A percentile compares a stretch with the other conserved stretches of the same genome.
Evolutionary conservation across 2,329 filamentous ascomycete genomes (phyloP).

Genomic region (Pseudogymnoascus sp.): DNA sequence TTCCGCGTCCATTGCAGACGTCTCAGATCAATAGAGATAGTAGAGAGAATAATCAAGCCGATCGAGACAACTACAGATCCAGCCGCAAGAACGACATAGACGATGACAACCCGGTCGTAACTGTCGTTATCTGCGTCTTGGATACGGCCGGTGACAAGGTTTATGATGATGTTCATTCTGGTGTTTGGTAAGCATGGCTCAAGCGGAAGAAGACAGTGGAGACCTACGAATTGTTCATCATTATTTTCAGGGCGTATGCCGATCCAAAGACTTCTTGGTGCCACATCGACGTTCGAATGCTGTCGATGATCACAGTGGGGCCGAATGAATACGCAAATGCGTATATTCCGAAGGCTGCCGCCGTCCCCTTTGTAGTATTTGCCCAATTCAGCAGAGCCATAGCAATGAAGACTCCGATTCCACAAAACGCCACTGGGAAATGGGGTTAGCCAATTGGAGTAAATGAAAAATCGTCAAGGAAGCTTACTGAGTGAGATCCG

Average conservation of each 20-base stretch:
- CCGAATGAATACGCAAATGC: conserved; percentile 48
- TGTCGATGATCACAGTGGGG: conserved; percentile 51
- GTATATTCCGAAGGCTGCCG: conserved; percentile 51
- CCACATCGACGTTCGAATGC: conserved; percentile 52
- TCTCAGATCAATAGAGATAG: conserved; percentile 35
- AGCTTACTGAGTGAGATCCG: conserved; percentile 37
- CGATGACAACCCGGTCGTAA: conserved; percentile 46
- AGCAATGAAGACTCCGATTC: conserved; percentile 41
- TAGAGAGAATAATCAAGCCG: conserved; percentile 33
- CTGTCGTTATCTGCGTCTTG: conserved; percentile 50
- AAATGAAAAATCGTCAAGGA: no score
- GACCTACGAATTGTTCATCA: conserved; percentile 48
- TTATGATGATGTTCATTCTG: conserved; percentile 52
- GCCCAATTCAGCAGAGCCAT: conserved; percentile 49
- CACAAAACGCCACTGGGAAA: conserved; percentile 34
- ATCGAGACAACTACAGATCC: conserved; percentile 39
- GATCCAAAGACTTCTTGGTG: conserved; percentile 52
- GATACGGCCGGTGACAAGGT: conserved; percentile 48
- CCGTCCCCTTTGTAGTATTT: conserved; percentile 41
- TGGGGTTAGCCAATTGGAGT: neutral
- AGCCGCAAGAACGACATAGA: conserved; percentile 47
- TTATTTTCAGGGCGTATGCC: conserved; percentile 52
- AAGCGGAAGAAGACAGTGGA: neutral
- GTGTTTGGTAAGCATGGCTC: neutral
- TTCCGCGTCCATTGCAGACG: conserved; percentile 51